These are phyloP conservation scores for Fusarium algeriense DNA, from an alignment of 2,329 filamentous ascomycete genomes.

Conservation along the genomic window DNA sequence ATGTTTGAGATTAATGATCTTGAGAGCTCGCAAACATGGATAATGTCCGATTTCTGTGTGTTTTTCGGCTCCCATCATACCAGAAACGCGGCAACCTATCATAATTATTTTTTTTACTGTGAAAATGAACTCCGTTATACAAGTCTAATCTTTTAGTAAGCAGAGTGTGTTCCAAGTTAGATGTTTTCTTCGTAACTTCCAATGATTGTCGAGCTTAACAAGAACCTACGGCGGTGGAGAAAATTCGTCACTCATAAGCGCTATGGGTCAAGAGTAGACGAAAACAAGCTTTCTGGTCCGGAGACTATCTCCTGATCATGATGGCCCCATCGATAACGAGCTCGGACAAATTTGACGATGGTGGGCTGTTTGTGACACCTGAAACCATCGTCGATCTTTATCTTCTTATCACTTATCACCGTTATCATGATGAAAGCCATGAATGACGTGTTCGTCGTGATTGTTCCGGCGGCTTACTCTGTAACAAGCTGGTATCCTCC, in stretches of 20 bases:
- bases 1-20: background rate
- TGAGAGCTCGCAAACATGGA: background rate
- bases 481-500: background rate
- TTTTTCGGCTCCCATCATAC: background rate
- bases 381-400: conserved; percentile 9
- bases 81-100: rapidly evolving
- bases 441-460: background rate
- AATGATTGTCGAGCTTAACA: no score
- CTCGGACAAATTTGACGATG: background rate
- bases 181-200: background rate
- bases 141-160: rapidly evolving
- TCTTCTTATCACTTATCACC: background rate
- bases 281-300: background rate
- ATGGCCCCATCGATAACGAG: background rate
- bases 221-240: no score
- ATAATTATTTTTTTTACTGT: no score
- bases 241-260: background rate
- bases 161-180: rapidly evolving
- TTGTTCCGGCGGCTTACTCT: background rate
- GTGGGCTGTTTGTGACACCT: background rate
- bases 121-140: rapidly evolving
- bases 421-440: background rate
- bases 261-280: background rate
- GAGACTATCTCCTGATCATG: background rate
- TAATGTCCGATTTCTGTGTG: background rate